These are phyloP conservation scores for Microdochium bolleyi DNA, from an alignment of 2,329 filamentous ascomycete species.

Conservation along the genomic window DNA sequence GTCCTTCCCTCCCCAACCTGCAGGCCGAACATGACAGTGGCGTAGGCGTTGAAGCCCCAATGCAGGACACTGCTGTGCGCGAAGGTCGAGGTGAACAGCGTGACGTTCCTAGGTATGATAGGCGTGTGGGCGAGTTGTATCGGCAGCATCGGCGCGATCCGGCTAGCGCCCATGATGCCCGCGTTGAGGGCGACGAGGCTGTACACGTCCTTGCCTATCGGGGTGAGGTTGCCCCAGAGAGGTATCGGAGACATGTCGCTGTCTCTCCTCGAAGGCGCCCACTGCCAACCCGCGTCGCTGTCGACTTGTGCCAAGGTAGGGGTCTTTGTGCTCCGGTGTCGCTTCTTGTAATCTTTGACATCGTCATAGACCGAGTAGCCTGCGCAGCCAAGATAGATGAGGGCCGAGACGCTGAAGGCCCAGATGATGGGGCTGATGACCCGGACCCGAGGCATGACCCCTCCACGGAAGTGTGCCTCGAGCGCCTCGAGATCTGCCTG, in stretches of 20 bases:
- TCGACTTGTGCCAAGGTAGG: not conserved
- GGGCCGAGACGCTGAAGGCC: not conserved
- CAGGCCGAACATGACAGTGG: constrained; percentile 13
- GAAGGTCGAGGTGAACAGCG: constrained; percentile 19
- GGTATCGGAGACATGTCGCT: constrained; percentile 1
- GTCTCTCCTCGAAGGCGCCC: not conserved
- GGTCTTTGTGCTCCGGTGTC: not conserved
- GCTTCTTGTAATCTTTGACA: not conserved
- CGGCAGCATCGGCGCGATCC: constrained; percentile 3
- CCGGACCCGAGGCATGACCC: not conserved
- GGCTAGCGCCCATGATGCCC: constrained; percentile 6
- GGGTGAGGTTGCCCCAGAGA: constrained; percentile 8
- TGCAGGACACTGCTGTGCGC: constrained; percentile 16
- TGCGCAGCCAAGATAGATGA: not conserved
- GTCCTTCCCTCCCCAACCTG: constrained; percentile 9
- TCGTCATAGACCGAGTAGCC: not conserved
- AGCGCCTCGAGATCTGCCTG: not conserved
- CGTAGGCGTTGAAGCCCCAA: constrained; percentile 19
- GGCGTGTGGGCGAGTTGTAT: constrained; percentile 11
- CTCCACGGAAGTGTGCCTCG: not conserved
- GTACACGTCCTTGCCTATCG: constrained; percentile 4
- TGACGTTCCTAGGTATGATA: constrained; percentile 8
- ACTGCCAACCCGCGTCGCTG: not conserved
- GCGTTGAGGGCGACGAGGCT: constrained; percentile 9
- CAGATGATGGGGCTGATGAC: not conserved